phyloP scores from a whole-genome alignment of 129 eudicot species.

The Tanacetum coccineum region DNA sequence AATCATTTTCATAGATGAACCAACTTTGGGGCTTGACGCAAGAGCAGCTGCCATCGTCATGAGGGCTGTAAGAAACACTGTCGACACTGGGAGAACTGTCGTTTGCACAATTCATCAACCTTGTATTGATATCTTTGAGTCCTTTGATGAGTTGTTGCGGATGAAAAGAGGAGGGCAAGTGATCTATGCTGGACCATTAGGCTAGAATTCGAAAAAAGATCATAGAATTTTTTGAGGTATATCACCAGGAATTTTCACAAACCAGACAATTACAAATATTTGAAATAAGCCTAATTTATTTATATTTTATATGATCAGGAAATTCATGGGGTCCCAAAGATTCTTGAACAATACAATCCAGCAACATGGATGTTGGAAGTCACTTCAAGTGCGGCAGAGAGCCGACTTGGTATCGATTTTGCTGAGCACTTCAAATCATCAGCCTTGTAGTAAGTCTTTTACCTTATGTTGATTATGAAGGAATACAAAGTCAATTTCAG shows the following conservation, averaged over 20 bases:
- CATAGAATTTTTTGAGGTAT: constrained; percentile 85
- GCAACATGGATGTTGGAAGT: constrained; percentile 87
- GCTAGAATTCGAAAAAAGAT: constrained; percentile 50
- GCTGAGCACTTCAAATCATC: constrained; percentile 51
- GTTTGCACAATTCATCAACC: constrained; percentile 99
- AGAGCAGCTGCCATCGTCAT: constrained; percentile 99
- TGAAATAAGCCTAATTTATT: neutral
- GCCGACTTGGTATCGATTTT: constrained; percentile 55
- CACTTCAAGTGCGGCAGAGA: constrained; percentile 47
- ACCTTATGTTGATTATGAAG: neutral
- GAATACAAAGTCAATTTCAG: neutral
- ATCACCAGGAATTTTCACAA: neutral
- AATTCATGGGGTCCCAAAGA: constrained; percentile 49
- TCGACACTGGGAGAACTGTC: constrained; percentile 94
- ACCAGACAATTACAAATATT: neutral
- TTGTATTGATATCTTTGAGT: constrained; percentile 93
- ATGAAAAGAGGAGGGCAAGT: constrained; percentile 97
- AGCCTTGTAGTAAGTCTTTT: constrained; percentile 38
- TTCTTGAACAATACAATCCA: constrained; percentile 61
- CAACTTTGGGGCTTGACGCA: constrained; percentile 98
- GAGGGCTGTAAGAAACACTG: constrained; percentile 96
- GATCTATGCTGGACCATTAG: constrained; percentile 88
- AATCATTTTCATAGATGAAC: constrained; percentile 97
- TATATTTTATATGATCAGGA: constrained; percentile 28
- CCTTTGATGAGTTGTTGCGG: constrained; percentile 77